These are phyloP conservation scores for Candida methanosorbosa DNA, from an alignment of 805 yeast genomes.

Conservation along the genomic window DNA sequence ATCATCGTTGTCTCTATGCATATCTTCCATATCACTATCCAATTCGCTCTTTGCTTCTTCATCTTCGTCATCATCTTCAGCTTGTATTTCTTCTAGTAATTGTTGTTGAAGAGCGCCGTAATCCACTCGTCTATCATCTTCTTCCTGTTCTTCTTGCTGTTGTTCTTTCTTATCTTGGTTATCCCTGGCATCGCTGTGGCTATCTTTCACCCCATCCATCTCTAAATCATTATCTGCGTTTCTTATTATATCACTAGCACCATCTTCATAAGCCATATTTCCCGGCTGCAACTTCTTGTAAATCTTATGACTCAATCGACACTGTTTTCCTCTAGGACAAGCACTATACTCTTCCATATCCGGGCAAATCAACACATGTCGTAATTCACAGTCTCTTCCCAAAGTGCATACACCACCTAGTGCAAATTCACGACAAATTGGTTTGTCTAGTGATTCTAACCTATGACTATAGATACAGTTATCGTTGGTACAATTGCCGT, in stretches of 20 bases:
- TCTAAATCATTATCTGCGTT: slow-evolving; percentile 24
- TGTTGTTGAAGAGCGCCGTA: too few relatives aligned
- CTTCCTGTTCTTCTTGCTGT: slow-evolving; percentile 13
- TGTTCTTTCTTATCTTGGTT: slow-evolving; percentile 8
- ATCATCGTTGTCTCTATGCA: too few relatives aligned
- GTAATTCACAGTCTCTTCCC: slow-evolving; percentile 48
- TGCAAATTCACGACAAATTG: slow-evolving; percentile 58
- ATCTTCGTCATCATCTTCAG: slow-evolving; percentile 20
- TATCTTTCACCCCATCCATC: too few relatives aligned
- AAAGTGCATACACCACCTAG: slow-evolving; percentile 58
- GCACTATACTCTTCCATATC: slow-evolving; percentile 54
- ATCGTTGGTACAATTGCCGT: slow-evolving; percentile 37
- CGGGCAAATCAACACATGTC: slow-evolving; percentile 61
- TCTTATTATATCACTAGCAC: slow-evolving; percentile 6
- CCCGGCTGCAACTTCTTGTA: slow-evolving; percentile 10
- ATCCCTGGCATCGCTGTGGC: slow-evolving; percentile 9
- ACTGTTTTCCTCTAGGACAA: slow-evolving; percentile 45
- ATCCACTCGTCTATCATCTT: slow-evolving; percentile 10
- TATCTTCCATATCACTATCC: neutral
- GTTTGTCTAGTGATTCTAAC: slow-evolving; percentile 26
- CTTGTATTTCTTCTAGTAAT: too few relatives aligned
- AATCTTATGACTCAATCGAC: slow-evolving; percentile 42
- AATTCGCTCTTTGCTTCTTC: slow-evolving; percentile 2
- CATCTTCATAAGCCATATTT: neutral
- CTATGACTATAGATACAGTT: slow-evolving; percentile 46